Conservation (phyloP, 2,329 filamentous ascomycete genomes). For the Phialemoniopsis sp. region DNA sequence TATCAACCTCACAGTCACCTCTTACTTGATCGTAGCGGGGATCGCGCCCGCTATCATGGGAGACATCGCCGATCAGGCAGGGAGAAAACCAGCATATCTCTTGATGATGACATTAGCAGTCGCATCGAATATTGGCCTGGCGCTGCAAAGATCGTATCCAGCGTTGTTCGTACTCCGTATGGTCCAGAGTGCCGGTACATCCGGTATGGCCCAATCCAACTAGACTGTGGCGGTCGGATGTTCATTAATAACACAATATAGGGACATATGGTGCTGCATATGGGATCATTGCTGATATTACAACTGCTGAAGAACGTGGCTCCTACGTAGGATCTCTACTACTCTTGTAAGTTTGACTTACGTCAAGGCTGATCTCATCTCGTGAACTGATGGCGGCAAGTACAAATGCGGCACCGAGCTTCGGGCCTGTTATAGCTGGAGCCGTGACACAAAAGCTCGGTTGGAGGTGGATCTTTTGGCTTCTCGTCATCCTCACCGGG, state of each 20-base stretch:
- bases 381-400: constrained; percentile 55
- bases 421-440: constrained; percentile 45
- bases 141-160: constrained; percentile 41
- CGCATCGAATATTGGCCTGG: constrained; percentile 49
- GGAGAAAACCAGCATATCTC: constrained; percentile 50
- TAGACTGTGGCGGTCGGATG: no score
- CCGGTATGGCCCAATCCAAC: constrained; percentile 51
- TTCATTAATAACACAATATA: no score
- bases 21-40: constrained; percentile 58
- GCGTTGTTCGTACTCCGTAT: constrained; percentile 49
- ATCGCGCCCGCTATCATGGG: constrained; percentile 38
- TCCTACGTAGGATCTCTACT: no score
- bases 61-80: constrained; percentile 48
- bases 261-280: constrained; percentile 52
- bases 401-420: constrained; percentile 48
- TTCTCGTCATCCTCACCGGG: constrained; percentile 32
- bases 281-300: no score
- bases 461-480: constrained; percentile 50
- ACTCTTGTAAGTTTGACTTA: no score
- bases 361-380: constrained; percentile 61
- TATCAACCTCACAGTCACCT: constrained; percentile 49
- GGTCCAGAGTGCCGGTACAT: constrained; percentile 54
- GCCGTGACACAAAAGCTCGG: constrained; percentile 40
- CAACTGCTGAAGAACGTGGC: no score
- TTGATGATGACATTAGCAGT: constrained; percentile 49